Evolutionary conservation across 345 rosid genomes (phyloP).

Genomic region (Ceriops zippeliana): DNA sequence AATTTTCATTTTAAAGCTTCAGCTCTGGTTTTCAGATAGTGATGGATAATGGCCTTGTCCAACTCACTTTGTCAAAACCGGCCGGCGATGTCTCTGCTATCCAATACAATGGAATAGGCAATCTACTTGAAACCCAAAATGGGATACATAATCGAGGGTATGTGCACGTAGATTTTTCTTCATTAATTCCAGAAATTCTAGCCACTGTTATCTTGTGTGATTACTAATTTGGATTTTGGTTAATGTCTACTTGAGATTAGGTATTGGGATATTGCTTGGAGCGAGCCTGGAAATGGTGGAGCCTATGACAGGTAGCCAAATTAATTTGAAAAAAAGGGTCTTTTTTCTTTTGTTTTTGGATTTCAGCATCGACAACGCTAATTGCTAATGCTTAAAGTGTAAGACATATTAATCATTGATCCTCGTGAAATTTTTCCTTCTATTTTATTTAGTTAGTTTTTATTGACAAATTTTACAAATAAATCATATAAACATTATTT

Average conservation of each 20-base stretch:
- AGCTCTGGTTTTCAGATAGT: slow-evolving; percentile 37
- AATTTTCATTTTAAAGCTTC: neutral
- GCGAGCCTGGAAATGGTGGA: slow-evolving; percentile 32
- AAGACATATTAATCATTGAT: too few species aligned
- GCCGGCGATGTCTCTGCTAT: slow-evolving; percentile 56
- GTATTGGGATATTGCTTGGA: slow-evolving; percentile 90
- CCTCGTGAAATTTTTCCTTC: too few species aligned
- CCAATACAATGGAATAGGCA: slow-evolving; percentile 53
- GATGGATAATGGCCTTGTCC: slow-evolving; percentile 62
- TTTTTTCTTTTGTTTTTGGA: too few species aligned
- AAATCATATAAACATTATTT: too few species aligned
- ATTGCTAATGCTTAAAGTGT: too few species aligned
- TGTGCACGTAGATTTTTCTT: neutral
- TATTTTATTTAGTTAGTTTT: too few species aligned
- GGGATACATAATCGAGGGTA: slow-evolving; percentile 57
- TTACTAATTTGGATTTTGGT: neutral
- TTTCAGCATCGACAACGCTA: too few species aligned
- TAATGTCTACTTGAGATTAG: slow-evolving; percentile 21
- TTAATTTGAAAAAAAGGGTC: neutral
- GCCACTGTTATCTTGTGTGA: neutral
- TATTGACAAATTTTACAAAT: too few species aligned
- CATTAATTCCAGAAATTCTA: neutral
- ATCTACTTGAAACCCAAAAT: slow-evolving; percentile 41
- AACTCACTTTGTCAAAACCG: slow-evolving; percentile 58
- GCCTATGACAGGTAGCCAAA: slow-evolving; percentile 36